Evolutionary conservation across 768 basidiomycete genomes (phyloP), one percentile per base, ranked within the genome.

Genomic region (Tephrocybe sp.): DNA sequence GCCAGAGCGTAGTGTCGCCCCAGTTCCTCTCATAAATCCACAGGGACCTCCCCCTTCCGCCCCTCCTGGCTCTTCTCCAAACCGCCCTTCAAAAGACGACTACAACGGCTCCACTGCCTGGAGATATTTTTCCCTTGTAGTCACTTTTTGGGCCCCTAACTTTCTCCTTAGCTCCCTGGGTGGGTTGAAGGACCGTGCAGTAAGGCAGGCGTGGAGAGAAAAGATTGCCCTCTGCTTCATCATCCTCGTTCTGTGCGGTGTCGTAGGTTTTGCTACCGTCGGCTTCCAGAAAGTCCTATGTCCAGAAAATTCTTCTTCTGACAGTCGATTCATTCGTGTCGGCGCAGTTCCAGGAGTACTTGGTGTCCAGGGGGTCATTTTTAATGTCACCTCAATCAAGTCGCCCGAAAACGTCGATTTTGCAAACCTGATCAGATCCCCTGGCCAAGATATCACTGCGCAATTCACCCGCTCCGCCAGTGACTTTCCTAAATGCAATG

Each of bases 191-290:
- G 92, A 94, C 67, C 78, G 79, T 59, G 75, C 80, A 30, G 76
- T 80, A 45, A 75, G 83, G 53, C 91, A 97, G 66, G 97, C 97
- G 1, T 99, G 97, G 97, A 82, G 94, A 62, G 97, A 99, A 69
- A 99, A 98, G 75, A 84, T 95, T 50, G 83, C 93, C 5, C 75
- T 99, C 3, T 97, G 94, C 69, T 83, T 89, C 66, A 85, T 97
- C 61, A 90, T 93, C 43, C 56, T 80, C 49, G 31, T 93, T 37
- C 68, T 97, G 16, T 97, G 95, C 57, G 83, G 75, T 16, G 66
- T 73, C 38, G 80, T 97, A 45, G 95, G 91, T 9, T 99, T 99
- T 69, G 77, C 86, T 47, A 99, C 97, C 31, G 91, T 99, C 57
- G 95, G 95, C 29, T 82, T 95, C 39, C 91, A 97, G 69, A 84